phyloP scores from a whole-genome alignment of 257 asterid genomes.

The Cordia subcordata region DNA sequence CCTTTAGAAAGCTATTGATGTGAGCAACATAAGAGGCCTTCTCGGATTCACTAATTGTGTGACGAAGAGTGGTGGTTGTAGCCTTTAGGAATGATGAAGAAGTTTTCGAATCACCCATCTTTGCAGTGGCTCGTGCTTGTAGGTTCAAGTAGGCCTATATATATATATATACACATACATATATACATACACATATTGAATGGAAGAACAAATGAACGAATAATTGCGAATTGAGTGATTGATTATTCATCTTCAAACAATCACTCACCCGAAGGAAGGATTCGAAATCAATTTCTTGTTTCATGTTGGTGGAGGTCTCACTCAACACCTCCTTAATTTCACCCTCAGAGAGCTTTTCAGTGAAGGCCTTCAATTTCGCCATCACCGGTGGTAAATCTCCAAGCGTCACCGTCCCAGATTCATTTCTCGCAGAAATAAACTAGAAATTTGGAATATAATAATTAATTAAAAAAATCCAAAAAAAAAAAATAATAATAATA shows the following conservation, averaged over 20 bases:
- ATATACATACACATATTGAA: too few relatives aligned
- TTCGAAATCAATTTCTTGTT: conserved; percentile 69
- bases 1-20: conserved; percentile 71
- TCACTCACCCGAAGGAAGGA: conserved; percentile 62
- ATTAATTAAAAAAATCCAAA: too few relatives aligned
- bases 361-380: conserved; percentile 56
- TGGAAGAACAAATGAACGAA: too few relatives aligned
- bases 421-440: conserved; percentile 51
- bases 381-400: conserved; percentile 65
- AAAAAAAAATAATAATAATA: background rate
- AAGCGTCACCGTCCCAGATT: conserved; percentile 56
- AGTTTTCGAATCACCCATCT: conserved; percentile 44
- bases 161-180: background rate
- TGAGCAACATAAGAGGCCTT: conserved; percentile 65
- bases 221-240: too few relatives aligned
- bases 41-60: conserved; percentile 84
- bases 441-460: conserved; percentile 22
- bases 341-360: conserved; percentile 36
- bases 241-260: too few relatives aligned
- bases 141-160: conserved; percentile 64
- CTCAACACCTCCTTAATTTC: conserved; percentile 50
- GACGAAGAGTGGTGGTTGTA: conserved; percentile 81
- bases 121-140: conserved; percentile 56
- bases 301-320: conserved; percentile 45
- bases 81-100: conserved; percentile 81